Evolutionary conservation across 208 protist genomes (phyloP), one percentile per base, ranked within the genome.

Genomic region (Trypanosoma theileri): DNA sequence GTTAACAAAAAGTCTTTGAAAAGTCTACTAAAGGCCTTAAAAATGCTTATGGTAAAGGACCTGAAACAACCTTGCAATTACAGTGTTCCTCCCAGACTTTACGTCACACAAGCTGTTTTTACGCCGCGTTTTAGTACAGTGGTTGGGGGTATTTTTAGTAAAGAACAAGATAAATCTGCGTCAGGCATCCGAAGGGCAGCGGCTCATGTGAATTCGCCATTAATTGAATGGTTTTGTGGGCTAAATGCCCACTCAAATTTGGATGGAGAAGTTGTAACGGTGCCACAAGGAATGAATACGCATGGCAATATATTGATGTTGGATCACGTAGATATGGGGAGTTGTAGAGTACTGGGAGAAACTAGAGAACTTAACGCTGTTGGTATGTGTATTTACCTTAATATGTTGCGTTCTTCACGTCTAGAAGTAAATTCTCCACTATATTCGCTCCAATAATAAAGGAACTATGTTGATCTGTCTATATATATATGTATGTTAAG

Each of bases 251-350:
- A 68, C 13, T 48, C 19, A 9, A 14, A 48, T 9, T 21, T 74
- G 21, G 44, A 24, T n/a, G 50, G 17, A 1, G 26, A 54, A 40
- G 16, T 9, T 16, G 59, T 71, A n/a, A 59, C n/a, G 11, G 2
- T 64, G 1, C 42, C 31, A 22, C 0, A 0, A 11, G 56, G 48
- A 6, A 53, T 55, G 4, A 76, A 79, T 14, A 65, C 73, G 22
- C 81, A 81, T 64, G 28, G 75, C 1, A 85, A 86, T 54, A 71
- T 88, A n/a, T 59, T 86, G 1, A 63, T 86, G 74, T 41, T 88
- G 9, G 80, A 93, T 52, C 79, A 77, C 51, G 54, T 68, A 6
- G 48, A 78, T 13, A 3, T 69, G n/a, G 76, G 76, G 0, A 1
- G 46, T 12, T 76, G 62, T 12, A 48, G 35, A 6, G 40, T 68